phyloP scores from a whole-genome alignment of 2,329 filamentous ascomycete genomes.

The Calonectria crousiana region DNA sequence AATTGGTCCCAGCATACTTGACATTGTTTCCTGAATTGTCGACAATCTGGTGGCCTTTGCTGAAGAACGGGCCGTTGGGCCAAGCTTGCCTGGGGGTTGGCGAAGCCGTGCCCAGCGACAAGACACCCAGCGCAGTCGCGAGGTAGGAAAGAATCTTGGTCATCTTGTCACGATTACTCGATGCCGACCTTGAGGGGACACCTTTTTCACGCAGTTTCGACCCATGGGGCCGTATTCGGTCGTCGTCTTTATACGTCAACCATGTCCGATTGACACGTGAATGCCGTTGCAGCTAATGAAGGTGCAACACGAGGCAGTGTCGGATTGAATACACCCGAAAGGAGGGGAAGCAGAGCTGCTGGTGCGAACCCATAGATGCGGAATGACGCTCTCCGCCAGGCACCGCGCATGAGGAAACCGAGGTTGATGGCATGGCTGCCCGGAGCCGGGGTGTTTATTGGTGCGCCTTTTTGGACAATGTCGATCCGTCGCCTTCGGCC shows the following conservation, averaged over 20 bases:
- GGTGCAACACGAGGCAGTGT: background rate
- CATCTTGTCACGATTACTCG: background rate
- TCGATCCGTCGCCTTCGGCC: background rate
- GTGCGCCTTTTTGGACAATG: conserved; percentile 16
- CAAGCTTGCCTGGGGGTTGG: conserved; percentile 22
- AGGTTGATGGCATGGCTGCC: background rate
- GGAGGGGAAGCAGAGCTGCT: background rate
- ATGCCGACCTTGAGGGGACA: background rate
- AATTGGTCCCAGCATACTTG: conserved; percentile 69
- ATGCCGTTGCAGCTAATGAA: background rate
- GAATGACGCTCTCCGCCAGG: conserved; percentile 20
- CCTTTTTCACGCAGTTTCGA: background rate
- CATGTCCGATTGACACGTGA: background rate
- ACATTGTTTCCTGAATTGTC: conserved; percentile 57
- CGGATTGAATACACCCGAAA: conserved; percentile 20
- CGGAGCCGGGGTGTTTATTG: conserved; percentile 8
- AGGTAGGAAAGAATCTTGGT: conserved; percentile 6
- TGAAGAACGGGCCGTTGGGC: conserved; percentile 52
- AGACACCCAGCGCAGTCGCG: background rate
- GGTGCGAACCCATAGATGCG: background rate
- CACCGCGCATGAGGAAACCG: background rate
- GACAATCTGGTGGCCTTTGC: conserved; percentile 56
- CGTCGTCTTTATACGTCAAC: background rate
- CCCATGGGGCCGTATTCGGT: no score
- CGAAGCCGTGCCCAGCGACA: background rate